Conservation (phyloP, 306 rosid species). For the Trichosanthes cucumerina region DNA sequence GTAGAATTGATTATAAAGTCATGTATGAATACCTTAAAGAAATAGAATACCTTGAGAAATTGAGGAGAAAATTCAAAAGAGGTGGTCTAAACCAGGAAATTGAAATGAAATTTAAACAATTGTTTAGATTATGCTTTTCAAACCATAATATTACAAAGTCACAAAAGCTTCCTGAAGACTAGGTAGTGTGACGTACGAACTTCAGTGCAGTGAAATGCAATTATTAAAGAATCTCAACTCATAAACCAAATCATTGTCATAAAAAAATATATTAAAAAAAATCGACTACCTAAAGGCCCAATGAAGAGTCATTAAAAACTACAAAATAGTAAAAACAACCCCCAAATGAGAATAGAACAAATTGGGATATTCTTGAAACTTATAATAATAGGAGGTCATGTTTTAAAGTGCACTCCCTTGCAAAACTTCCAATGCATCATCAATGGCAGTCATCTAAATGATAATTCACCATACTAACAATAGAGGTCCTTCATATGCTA, state of each 20-base stretch:
- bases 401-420: background rate
- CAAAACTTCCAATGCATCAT: background rate
- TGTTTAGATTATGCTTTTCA: background rate
- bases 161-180: background rate
- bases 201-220: background rate
- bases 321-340: no score
- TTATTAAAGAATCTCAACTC: background rate
- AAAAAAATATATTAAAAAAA: background rate
- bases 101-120: background rate
- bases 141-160: background rate
- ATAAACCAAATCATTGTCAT: background rate
- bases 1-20: background rate
- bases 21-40: background rate
- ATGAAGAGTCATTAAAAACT: no score
- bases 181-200: background rate
- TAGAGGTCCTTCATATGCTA: background rate
- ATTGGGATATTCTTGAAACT: background rate
- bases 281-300: background rate
- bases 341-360: background rate
- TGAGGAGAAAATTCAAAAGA: background rate
- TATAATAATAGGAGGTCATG: background rate
- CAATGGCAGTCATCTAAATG: background rate
- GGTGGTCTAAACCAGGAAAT: background rate
- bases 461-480: background rate
- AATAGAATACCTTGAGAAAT: background rate